Conservation (phyloP, 495 filamentous ascomycete species). For the Xylaria grammica region DNA sequence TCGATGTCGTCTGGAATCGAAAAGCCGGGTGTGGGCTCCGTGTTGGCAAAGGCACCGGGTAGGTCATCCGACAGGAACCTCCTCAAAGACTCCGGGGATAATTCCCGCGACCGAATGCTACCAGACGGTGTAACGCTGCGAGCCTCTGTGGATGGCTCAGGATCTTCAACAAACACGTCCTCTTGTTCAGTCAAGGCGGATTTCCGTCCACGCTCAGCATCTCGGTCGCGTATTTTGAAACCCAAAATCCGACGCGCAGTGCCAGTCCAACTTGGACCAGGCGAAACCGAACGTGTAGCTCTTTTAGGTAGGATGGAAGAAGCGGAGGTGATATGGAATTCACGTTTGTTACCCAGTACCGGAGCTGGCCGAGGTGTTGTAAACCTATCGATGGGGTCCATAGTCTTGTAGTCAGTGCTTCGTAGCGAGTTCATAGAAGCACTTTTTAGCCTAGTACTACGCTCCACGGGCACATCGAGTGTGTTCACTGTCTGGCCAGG, state of each 20-base stretch:
- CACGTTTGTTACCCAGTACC: slow-evolving; percentile 45
- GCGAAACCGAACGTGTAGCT: slow-evolving; percentile 54
- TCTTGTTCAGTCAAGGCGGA: slow-evolving; percentile 6
- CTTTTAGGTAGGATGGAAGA: slow-evolving; percentile 55
- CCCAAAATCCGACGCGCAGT: slow-evolving; percentile 50
- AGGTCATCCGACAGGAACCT: slow-evolving; percentile 49
- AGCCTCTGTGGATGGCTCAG: slow-evolving; percentile 29
- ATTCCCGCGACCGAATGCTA: slow-evolving; percentile 48
- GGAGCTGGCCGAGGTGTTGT: slow-evolving; percentile 68
- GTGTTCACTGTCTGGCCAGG: slow-evolving; percentile 87
- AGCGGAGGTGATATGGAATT: slow-evolving; percentile 61
- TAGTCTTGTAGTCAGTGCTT: slow-evolving; percentile 65
- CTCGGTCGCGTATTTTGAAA: slow-evolving; percentile 24
- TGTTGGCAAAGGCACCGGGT: slow-evolving; percentile 32
- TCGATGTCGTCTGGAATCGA: slow-evolving; percentile 58
- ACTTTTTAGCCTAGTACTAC: slow-evolving; percentile 55
- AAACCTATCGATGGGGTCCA: slow-evolving; percentile 80
- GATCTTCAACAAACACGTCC: slow-evolving; percentile 23
- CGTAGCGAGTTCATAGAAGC: slow-evolving; percentile 56
- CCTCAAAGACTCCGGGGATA: slow-evolving; percentile 54
- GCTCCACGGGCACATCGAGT: slow-evolving; percentile 77
- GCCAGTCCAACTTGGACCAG: slow-evolving; percentile 48
- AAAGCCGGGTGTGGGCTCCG: slow-evolving; percentile 24
- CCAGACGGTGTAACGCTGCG: slow-evolving; percentile 42
- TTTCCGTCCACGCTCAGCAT: slow-evolving; percentile 33